Conservation (phyloP, 2,329 filamentous ascomycete species). For the Penicillium oxalicum region DNA sequence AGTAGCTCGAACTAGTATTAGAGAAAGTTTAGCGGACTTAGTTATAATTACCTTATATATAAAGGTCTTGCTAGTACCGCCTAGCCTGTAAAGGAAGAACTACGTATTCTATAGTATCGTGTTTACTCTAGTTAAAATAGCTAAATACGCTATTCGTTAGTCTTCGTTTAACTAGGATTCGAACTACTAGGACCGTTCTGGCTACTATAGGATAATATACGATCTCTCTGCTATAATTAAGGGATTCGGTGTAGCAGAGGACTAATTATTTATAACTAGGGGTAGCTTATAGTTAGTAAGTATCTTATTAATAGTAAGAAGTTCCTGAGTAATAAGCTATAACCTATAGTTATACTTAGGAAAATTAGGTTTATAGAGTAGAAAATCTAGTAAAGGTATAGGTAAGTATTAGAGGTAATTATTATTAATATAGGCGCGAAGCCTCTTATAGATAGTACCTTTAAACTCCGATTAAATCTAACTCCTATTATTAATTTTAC, state of each 20-base stretch:
- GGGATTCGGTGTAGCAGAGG: neutral
- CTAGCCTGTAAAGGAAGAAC: neutral
- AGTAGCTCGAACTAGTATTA: too few species aligned
- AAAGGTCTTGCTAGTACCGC: neutral
- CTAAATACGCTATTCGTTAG: neutral
- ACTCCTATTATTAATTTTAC: slow-evolving; percentile 6
- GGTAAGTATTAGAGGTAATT: neutral
- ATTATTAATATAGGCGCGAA: neutral
- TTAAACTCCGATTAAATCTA: slow-evolving; percentile 5
- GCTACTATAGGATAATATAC: neutral
- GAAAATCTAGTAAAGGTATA: neutral
- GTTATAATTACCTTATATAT: neutral
- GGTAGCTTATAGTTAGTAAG: neutral
- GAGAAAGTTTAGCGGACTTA: too few species aligned
- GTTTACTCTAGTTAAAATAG: neutral
- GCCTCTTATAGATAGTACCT: neutral
- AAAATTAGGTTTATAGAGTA: neutral
- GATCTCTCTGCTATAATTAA: neutral
- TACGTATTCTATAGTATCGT: neutral
- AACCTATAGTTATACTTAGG: neutral
- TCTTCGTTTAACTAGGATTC: neutral
- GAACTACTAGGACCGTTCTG: neutral
- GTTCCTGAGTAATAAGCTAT: neutral
- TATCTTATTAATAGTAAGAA: neutral
- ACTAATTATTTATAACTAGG: neutral